Conservation (phyloP, 192 early-diverging fungal species). For the Geranomyces variabilis region DNA sequence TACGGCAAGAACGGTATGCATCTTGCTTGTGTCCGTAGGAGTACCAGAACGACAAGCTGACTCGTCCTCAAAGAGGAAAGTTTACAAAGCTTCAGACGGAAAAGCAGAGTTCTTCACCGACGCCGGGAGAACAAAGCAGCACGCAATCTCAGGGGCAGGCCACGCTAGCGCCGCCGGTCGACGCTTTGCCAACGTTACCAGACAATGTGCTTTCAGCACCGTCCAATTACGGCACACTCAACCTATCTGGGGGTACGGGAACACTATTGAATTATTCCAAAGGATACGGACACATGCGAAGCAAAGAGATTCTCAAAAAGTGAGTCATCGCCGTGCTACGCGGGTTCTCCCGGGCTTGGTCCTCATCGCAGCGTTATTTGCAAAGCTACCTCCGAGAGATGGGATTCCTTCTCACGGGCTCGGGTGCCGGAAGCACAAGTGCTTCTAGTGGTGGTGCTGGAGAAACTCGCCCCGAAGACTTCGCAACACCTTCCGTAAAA, state of each 20-base stretch:
- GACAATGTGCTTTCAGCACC: slow-evolving; percentile 26
- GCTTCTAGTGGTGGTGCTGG: too few relatives aligned
- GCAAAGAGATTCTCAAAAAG: slow-evolving; percentile 75
- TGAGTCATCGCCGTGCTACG: slow-evolving; percentile 30
- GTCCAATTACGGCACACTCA: slow-evolving; percentile 34
- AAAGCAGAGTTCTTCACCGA: neutral
- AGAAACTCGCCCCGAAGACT: too few relatives aligned
- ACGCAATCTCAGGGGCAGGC: neutral
- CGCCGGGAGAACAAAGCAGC: neutral
- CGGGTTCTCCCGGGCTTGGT: too few relatives aligned
- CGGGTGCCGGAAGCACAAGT: slow-evolving; percentile 11
- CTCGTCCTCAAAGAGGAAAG: neutral
- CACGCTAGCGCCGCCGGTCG: neutral
- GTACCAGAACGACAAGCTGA: neutral
- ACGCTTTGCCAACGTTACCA: slow-evolving; percentile 10
- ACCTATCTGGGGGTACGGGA: slow-evolving; percentile 20
- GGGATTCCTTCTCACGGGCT: slow-evolving; percentile 41
- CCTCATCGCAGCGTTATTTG: too few relatives aligned
- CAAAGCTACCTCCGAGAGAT: slow-evolving; percentile 53
- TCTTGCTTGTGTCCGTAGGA: neutral
- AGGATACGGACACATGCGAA: slow-evolving; percentile 59
- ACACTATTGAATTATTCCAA: slow-evolving; percentile 53
- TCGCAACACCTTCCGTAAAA: neutral
- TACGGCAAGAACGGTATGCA: slow-evolving; percentile 73
- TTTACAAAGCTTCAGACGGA: slow-evolving; percentile 20